Evolutionary conservation across 805 yeast species (phyloP).

Genomic region (Ogataea sp.): DNA sequence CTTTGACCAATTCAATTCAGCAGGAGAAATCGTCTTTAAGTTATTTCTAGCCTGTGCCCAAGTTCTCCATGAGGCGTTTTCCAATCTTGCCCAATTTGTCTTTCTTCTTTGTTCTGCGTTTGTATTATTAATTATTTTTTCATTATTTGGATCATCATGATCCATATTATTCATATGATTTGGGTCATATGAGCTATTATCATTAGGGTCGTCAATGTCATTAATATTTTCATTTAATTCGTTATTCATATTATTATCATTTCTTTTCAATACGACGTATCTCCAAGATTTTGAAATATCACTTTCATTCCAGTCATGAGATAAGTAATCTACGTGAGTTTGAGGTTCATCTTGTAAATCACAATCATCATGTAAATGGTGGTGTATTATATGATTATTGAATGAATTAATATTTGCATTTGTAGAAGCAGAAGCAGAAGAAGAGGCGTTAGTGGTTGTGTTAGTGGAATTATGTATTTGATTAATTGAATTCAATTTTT

Average conservation of each 20-base stretch:
- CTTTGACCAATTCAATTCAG: slow-evolving; percentile 90
- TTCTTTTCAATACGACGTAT: slow-evolving; percentile 74
- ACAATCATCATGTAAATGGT: slow-evolving; percentile 72
- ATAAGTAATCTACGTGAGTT: slow-evolving; percentile 87
- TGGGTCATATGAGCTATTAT: background rate
- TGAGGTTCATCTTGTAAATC: slow-evolving; percentile 76
- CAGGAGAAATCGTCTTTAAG: slow-evolving; percentile 78
- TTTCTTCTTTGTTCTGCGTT: slow-evolving; percentile 34
- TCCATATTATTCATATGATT: background rate
- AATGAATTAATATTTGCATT: slow-evolving; percentile 4
- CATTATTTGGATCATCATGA: too few species aligned
- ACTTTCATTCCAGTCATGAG: slow-evolving; percentile 92
- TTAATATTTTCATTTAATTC: slow-evolving; percentile 7
- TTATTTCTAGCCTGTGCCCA: slow-evolving; percentile 86
- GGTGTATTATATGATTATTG: background rate
- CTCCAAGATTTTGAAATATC: slow-evolving; percentile 96
- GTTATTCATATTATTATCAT: slow-evolving; percentile 55
- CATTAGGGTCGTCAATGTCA: background rate
- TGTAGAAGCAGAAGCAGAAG: slow-evolving; percentile 6
- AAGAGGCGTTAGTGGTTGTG: too few species aligned
- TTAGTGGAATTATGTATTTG: slow-evolving; percentile 11
- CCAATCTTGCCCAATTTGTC: slow-evolving; percentile 54
- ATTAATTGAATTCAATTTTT: slow-evolving; percentile 8
- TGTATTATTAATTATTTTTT: background rate
- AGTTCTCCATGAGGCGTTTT: slow-evolving; percentile 90